Evolutionary conservation across 768 basidiomycete species (phyloP), one percentile per base, ranked within the genome.

Genomic region (Kwoniella mangroviensis): DNA sequence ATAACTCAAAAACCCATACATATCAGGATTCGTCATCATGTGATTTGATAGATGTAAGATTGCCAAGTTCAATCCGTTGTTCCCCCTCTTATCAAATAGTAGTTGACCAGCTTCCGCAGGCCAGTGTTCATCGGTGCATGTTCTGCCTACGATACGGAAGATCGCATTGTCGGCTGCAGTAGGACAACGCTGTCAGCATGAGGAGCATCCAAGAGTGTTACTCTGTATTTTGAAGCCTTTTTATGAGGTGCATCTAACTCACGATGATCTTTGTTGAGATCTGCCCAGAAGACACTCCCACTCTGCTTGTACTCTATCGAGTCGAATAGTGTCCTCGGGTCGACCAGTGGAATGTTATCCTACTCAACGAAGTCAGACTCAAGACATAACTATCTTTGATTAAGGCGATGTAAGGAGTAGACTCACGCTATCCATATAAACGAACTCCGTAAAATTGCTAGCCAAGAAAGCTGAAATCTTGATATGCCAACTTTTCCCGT

Each of bases 201-300:
- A 34, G 9, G 4, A 34, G 3, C 34, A 34, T 5, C 6, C 34
- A 34, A 34, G 34, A 34, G 34, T 28, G 28, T 28, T 28, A 28
- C 28, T 28, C 28, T 28, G 4, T 3, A 28, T 28, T n/a, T 24
- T 4, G 13, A 51, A 28, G 57, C 60, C 60, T 70, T 57, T 63
- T n/a, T 22, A 24, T 24, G 2, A 11, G 11, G 43, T 11, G 1
- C n/a, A 10, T 22, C 17, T 2, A 0, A 71, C 79, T 76, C 67
- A 81, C 77, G 80, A 59, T 83, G 80, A 70, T 85, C 85, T 69
- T 84, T 85, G 72, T 83, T 82, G 62, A 84, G 75, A 72, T 86
- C 85, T 5, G 84, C 82, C 85, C 85, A 86, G 73, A 86, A 84
- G 17, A 85, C 85, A 26, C 79, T 79, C 21, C 83, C 82, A 22